Conservation (phyloP, 768 basidiomycete genomes). For the Favolaschia claudopus region DNA sequence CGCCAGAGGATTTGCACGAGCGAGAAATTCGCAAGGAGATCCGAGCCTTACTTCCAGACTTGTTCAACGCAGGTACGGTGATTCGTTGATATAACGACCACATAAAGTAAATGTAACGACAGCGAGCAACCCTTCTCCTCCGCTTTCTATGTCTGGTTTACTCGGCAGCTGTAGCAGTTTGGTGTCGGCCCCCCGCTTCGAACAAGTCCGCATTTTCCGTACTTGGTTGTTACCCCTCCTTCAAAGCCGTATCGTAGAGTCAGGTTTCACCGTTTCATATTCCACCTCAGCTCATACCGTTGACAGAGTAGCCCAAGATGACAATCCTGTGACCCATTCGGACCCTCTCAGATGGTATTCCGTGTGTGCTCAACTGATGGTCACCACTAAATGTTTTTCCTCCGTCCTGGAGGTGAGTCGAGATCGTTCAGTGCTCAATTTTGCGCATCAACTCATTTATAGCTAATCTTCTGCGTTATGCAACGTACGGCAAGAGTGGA, state of each 20-base stretch:
- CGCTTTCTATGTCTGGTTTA: conserved; percentile 48
- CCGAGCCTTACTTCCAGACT: conserved; percentile 64
- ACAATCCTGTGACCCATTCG: conserved; percentile 40
- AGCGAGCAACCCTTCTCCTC: conserved; percentile 41
- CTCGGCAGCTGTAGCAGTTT: conserved; percentile 53
- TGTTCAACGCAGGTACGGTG: conserved; percentile 64
- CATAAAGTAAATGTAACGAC: neutral
- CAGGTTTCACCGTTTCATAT: conserved; percentile 15
- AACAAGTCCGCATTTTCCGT: conserved; percentile 74
- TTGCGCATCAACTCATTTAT: too few species aligned
- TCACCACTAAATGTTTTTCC: conserved; percentile 67
- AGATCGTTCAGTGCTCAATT: conserved; percentile 7
- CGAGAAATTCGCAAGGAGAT: conserved; percentile 77
- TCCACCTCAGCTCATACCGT: neutral
- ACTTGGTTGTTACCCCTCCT: conserved; percentile 81
- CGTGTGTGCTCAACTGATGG: conserved; percentile 65
- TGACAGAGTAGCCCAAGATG: conserved; percentile 21
- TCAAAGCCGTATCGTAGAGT: conserved; percentile 62
- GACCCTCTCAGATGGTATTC: conserved; percentile 63
- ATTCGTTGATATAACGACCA: neutral
- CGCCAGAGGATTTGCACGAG: conserved; percentile 75
- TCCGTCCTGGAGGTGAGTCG: conserved; percentile 70
- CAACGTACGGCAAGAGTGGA: conserved; percentile 59
- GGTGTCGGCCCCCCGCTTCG: conserved; percentile 68
- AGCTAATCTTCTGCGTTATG: conserved; percentile 65